phyloP scores from a whole-genome alignment of 2,329 filamentous ascomycete species.

The Colletotrichum chlorophyti region DNA sequence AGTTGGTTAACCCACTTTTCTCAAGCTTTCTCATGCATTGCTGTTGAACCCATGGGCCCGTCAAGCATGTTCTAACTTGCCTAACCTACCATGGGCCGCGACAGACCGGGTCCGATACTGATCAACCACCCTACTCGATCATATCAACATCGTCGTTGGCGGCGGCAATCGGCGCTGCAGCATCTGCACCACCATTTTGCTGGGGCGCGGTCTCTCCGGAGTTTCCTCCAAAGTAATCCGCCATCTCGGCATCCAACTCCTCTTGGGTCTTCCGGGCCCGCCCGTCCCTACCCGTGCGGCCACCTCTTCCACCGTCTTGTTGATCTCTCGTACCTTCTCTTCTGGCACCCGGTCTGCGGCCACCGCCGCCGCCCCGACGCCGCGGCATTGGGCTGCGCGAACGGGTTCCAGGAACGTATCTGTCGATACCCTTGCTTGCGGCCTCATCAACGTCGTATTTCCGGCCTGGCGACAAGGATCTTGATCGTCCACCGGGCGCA shows the following conservation, averaged over 20 bases:
- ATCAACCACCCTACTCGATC: conserved; percentile 71
- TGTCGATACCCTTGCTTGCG: conserved; percentile 73
- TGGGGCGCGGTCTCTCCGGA: conserved; percentile 45
- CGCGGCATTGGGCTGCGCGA: conserved; percentile 67
- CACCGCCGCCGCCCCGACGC: conserved; percentile 51
- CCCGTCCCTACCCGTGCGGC: conserved; percentile 48
- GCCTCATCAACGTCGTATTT: conserved; percentile 61
- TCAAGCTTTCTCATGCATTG: not conserved
- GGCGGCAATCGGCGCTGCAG: conserved; percentile 40
- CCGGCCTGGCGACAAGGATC: conserved; percentile 64
- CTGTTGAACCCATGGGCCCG: too few relatives aligned
- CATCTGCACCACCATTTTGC: conserved; percentile 40
- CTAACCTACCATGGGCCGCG: not conserved
- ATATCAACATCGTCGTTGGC: conserved; percentile 70
- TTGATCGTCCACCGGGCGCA: conserved; percentile 60
- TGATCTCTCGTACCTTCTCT: conserved; percentile 49
- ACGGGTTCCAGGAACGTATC: conserved; percentile 73
- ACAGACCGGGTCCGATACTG: not conserved
- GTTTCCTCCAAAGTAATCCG: conserved; percentile 76
- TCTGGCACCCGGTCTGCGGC: conserved; percentile 57
- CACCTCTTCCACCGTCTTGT: conserved; percentile 45
- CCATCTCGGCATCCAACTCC: conserved; percentile 96
- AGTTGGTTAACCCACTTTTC: conserved; percentile 7
- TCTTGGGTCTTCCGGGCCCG: conserved; percentile 86
- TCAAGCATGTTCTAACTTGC: not conserved